phyloP scores from a whole-genome alignment of 805 yeast genomes.

The Henningerozyma blattae region DNA sequence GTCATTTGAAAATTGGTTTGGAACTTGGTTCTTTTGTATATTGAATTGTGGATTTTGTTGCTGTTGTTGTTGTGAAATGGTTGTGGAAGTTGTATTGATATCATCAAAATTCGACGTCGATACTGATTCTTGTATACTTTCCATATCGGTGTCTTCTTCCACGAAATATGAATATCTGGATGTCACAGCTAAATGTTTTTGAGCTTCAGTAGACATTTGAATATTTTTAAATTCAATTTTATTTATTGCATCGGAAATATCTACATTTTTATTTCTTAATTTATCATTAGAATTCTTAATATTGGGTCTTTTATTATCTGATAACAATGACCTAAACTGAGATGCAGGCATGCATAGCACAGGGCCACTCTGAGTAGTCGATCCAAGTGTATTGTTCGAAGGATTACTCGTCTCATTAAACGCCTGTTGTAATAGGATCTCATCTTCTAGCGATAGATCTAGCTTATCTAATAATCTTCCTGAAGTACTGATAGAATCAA shows the following conservation, averaged over 20 bases:
- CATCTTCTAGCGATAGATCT: conserved; percentile 23
- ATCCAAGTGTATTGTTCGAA: neutral
- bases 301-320: conserved; percentile 6
- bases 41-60: neutral
- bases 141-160: conserved; percentile 18
- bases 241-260: no score
- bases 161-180: conserved; percentile 24
- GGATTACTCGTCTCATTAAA: conserved; percentile 7
- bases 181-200: conserved; percentile 17
- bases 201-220: conserved; percentile 12
- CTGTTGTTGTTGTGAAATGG: neutral
- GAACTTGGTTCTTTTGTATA: neutral
- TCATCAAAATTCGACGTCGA: neutral
- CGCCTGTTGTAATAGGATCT: conserved; percentile 18
- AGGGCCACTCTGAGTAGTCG: conserved; percentile 4
- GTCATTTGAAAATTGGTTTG: neutral
- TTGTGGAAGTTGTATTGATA: neutral
- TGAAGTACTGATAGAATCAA: conserved; percentile 20
- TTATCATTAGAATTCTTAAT: neutral
- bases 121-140: neutral
- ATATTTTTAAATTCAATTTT: conserved; percentile 6
- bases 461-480: conserved; percentile 23
- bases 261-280: neutral
- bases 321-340: conserved; percentile 17
- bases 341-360: conserved; percentile 23